A percentile compares a stretch with the other conserved stretches of the same genome.
Evolutionary conservation across 176 grass and related monocot species (phyloP).

Genomic region (Hordeum vulgare): DNA sequence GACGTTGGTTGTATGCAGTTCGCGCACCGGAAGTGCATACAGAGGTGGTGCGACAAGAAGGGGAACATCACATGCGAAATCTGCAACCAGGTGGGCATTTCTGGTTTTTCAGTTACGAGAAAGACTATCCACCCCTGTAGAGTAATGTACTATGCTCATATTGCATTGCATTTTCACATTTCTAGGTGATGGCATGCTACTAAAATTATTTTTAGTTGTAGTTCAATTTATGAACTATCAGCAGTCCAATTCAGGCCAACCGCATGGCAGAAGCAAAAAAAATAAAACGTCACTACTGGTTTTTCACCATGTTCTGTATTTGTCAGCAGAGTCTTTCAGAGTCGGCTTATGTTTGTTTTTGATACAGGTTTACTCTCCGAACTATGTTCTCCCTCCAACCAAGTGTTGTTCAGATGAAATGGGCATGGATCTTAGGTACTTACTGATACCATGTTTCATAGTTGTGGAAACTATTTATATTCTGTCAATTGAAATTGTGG

Average conservation of each 20-base stretch:
- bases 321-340: background rate
- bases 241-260: background rate
- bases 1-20: constrained; percentile 48
- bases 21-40: constrained; percentile 95
- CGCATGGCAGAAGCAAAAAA: background rate
- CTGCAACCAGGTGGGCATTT: constrained; percentile 79
- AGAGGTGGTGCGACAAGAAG: constrained; percentile 99
- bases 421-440: constrained; percentile 80
- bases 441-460: background rate
- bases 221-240: background rate
- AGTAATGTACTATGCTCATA: background rate
- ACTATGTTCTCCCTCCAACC: constrained; percentile 55
- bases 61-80: constrained; percentile 98
- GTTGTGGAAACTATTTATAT: background rate
- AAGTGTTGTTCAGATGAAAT: constrained; percentile 71
- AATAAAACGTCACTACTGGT: background rate
- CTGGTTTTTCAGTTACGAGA: background rate
- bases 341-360: background rate
- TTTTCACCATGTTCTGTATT: background rate
- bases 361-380: constrained; percentile 77
- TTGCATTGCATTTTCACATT: background rate
- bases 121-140: background rate
- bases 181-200: too few relatives aligned
- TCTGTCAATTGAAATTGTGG: background rate
- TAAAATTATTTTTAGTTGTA: too few relatives aligned